phyloP scores from a whole-genome alignment of 768 basidiomycete species.

The Flagelloscypha sp. region DNA sequence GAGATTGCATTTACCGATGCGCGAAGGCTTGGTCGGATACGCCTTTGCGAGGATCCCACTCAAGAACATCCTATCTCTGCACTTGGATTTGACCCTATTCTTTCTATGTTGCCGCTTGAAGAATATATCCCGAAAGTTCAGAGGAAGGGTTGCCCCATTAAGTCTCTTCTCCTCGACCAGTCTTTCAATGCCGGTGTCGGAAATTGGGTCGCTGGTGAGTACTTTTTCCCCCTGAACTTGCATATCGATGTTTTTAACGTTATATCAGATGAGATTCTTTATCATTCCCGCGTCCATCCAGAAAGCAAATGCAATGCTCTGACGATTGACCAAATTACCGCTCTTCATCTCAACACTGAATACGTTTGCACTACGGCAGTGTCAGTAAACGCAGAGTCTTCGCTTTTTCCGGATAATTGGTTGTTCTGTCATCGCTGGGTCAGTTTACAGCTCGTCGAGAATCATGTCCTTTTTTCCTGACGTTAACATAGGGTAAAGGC shows the following conservation, averaged over 20 bases:
- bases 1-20: constrained; percentile 68
- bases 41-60: constrained; percentile 49
- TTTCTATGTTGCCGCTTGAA: constrained; percentile 52
- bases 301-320: constrained; percentile 56
- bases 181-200: constrained; percentile 76
- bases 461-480: constrained; percentile 9
- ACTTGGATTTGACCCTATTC: constrained; percentile 71
- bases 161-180: constrained; percentile 71
- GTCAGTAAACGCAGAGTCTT: constrained; percentile 59
- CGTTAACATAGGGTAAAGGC: constrained; percentile 41
- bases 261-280: constrained; percentile 57
- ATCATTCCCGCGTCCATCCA: constrained; percentile 67
- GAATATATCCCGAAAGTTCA: constrained; percentile 40
- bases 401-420: constrained; percentile 61
- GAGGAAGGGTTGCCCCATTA: constrained; percentile 58
- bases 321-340: constrained; percentile 35
- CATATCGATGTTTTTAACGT: constrained; percentile 2
- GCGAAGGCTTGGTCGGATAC: constrained; percentile 62
- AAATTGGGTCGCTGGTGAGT: constrained; percentile 72
- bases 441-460: constrained; percentile 4
- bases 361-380: constrained; percentile 57
- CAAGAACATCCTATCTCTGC: constrained; percentile 62
- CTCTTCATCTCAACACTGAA: constrained; percentile 43
- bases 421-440: constrained; percentile 67
- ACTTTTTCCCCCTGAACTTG: constrained; percentile 7